Base-by-base conservation (phyloP, 495 filamentous ascomycete genomes). In the Gamarada debralockiae region DNA sequence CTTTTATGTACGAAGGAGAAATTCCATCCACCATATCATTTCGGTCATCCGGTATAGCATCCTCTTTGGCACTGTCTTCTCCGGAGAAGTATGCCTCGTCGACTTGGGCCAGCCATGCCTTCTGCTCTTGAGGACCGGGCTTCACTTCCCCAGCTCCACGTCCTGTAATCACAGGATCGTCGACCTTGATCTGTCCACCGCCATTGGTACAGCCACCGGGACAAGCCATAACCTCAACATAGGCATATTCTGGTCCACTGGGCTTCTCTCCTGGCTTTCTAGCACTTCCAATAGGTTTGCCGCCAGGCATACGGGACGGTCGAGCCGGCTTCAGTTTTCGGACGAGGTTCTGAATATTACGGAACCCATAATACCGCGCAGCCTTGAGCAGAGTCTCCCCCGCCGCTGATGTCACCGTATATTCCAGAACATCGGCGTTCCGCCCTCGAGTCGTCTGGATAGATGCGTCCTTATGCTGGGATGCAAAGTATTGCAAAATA, bases 151-250 rank as follows among this genome's bases (percentile, higher is more conserved):
- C 63, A 49, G 63, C 64, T 23, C 61, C 50, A 18, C 59, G 50
- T 9, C 60, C 55, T 21, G 52, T 56, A 5, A 78, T 65, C 1
- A 76, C 52, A 14, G 85, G 77, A 65, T 98, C 93, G 34, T 87
- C 87, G 17, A 85, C 82, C 53, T 95, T 92, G 53, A 98, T 85
- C 73, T 98, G 93, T 0, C 93, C 93, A 20, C 93, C 93, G 0
- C 93, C 93, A 63, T 97, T 98, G 43, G 93, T 98, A 67, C 93
- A 98, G 1, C 93, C 93, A 9, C 95, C 93, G 0, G 93, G 93
- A 69, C 93, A 98, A 23, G 93, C 93, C 93, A 98, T 98, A 29
- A 98, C 95, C 64, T 98, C 93, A 10, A 98, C 89, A 69, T 95
- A 97, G 20, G 82, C 81, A 62, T 89, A 92, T 12, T 93, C 87